Evolutionary conservation across 2,329 filamentous ascomycete genomes (phyloP).

Genomic region (Thelonectria olida): DNA sequence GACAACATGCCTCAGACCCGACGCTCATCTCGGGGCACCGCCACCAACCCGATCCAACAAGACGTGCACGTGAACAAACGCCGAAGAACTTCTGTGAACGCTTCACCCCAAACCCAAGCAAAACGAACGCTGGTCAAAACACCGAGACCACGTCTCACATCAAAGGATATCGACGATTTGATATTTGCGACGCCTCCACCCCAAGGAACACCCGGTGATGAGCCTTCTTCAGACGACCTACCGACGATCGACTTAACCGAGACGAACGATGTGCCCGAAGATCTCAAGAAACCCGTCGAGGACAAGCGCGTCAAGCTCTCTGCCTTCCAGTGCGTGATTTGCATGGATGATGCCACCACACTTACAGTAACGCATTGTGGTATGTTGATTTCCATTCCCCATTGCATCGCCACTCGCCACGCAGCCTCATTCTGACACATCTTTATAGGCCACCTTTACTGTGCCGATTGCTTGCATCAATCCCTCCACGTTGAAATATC

Average conservation of each 20-base stretch:
- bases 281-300: constrained; percentile 55
- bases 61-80: constrained; percentile 37
- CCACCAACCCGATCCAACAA: constrained; percentile 22
- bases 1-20: constrained; percentile 41
- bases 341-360: constrained; percentile 68
- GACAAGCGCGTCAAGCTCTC: constrained; percentile 63
- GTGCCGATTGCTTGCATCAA: constrained; percentile 68
- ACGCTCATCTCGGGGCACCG: constrained; percentile 29
- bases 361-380: constrained; percentile 74
- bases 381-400: constrained; percentile 49
- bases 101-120: constrained; percentile 12
- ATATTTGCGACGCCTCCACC: constrained; percentile 39
- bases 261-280: constrained; percentile 53
- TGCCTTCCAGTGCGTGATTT: constrained; percentile 72
- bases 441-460: constrained; percentile 69
- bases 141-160: constrained; percentile 11
- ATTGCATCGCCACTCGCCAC: background rate
- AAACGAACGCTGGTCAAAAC: constrained; percentile 10
- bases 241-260: constrained; percentile 50
- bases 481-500: constrained; percentile 65
- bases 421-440: constrained; percentile 25
- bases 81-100: constrained; percentile 32
- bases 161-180: constrained; percentile 40
- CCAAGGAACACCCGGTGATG: constrained; percentile 18
- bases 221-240: constrained; percentile 36